Evolutionary conservation across 2,329 filamentous ascomycete species (phyloP).

Genomic region (Penicillium sp.): DNA sequence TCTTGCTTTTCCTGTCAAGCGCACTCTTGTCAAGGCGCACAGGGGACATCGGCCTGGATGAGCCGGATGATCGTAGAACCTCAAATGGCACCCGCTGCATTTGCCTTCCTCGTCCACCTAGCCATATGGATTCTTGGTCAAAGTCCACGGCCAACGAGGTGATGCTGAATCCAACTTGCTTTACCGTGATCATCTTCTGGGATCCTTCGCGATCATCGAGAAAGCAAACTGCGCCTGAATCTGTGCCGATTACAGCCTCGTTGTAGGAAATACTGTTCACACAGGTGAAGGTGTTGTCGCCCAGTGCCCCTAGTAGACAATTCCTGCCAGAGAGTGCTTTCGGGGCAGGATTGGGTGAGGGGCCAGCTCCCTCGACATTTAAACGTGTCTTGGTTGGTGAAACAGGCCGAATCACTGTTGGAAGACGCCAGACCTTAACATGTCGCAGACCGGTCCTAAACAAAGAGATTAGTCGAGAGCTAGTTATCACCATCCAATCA

Average conservation of each 20-base stretch:
- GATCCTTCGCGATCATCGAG: conserved; percentile 73
- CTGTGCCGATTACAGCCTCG: conserved; percentile 79
- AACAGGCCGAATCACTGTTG: conserved; percentile 57
- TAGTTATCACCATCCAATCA: neutral
- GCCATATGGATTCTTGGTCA: conserved; percentile 59
- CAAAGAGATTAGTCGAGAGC: conserved; percentile 13
- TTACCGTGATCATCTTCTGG: conserved; percentile 67
- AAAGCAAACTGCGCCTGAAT: conserved; percentile 84
- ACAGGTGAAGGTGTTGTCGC: conserved; percentile 82
- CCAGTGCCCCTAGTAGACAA: conserved; percentile 74
- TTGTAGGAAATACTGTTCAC: conserved; percentile 69
- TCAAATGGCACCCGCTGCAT: conserved; percentile 50
- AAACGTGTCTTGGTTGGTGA: conserved; percentile 66
- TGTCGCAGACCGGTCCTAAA: conserved; percentile 75
- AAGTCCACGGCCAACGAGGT: conserved; percentile 63
- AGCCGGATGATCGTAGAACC: conserved; percentile 36
- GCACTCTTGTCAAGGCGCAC: conserved; percentile 23
- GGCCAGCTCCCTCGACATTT: conserved; percentile 36
- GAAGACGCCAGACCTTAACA: conserved; percentile 88
- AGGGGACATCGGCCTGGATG: conserved; percentile 27
- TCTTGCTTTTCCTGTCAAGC: conserved; percentile 30
- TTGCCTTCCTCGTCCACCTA: conserved; percentile 67
- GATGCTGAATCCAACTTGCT: conserved; percentile 66
- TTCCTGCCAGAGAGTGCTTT: conserved; percentile 83
- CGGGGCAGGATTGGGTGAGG: conserved; percentile 48